These are phyloP conservation scores for Lachnellula subtilissima DNA, from an alignment of 2,329 filamentous ascomycete genomes.

Conservation along the genomic window DNA sequence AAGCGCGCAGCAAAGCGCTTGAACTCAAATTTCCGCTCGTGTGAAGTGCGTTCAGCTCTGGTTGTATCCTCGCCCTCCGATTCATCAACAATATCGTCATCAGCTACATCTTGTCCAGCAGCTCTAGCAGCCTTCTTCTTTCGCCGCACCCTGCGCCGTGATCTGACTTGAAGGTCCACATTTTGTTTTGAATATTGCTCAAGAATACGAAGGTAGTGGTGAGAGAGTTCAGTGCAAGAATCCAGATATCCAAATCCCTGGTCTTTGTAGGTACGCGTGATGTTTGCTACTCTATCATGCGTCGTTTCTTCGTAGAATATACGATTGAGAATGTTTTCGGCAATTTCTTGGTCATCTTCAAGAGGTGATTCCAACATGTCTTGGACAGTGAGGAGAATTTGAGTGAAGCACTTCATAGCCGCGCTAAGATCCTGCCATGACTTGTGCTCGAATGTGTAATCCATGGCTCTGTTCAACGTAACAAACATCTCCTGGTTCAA, in stretches of 20 bases:
- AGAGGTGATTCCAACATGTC: conserved; percentile 80
- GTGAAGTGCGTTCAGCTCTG: conserved; percentile 64
- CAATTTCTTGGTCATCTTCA: conserved; percentile 96
- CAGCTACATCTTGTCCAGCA: conserved; percentile 38
- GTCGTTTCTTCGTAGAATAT: conserved; percentile 99
- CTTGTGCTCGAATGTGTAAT: conserved; percentile 73
- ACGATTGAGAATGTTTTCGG: conserved; percentile 91
- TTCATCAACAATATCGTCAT: conserved; percentile 52
- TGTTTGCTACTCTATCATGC: conserved; percentile 77
- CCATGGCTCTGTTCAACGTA: conserved; percentile 77
- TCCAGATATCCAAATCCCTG: conserved; percentile 94
- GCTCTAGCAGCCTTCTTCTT: conserved; percentile 63
- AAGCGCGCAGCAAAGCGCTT: conserved; percentile 76
- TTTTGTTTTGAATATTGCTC: conserved; percentile 95
- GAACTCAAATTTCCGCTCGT: conserved; percentile 93
- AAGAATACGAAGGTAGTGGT: conserved; percentile 87
- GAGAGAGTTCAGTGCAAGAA: conserved; percentile 81
- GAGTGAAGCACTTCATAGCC: conserved; percentile 89
- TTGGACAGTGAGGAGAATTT: conserved; percentile 86
- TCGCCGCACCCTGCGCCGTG: conserved; percentile 64
- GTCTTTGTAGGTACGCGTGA: conserved; percentile 82
- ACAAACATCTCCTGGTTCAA: conserved; percentile 95
- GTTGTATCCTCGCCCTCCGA: conserved; percentile 72
- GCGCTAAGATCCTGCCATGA: conserved; percentile 83
- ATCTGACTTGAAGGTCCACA: conserved; percentile 85